Percentiles rank a stretch among this genome's conserved stretches.
These are phyloP conservation scores for Blumeriella jaapii DNA, from an alignment of 2,329 filamentous ascomycete genomes.

Conservation along the genomic window DNA sequence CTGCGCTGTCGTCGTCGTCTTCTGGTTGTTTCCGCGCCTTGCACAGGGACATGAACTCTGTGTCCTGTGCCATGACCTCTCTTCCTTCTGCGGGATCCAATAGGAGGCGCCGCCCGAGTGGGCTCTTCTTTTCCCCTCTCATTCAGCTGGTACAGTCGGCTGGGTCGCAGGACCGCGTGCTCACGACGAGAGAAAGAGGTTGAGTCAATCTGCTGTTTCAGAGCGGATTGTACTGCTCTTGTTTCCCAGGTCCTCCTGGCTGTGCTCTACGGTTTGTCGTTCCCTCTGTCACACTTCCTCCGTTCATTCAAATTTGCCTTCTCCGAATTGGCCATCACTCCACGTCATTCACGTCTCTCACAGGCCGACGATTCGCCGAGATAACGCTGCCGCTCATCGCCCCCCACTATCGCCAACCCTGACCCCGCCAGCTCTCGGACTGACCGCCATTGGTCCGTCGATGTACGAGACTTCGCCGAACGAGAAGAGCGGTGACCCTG, in stretches of 20 bases:
- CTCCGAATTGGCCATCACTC: not conserved
- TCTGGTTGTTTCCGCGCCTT: no score
- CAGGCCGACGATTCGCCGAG: not conserved
- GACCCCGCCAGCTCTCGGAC: not conserved
- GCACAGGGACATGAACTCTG: no score
- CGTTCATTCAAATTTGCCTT: not conserved
- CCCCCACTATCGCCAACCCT: not conserved
- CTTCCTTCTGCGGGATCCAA: not conserved
- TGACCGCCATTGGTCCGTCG: not conserved
- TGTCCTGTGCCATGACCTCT: not conserved
- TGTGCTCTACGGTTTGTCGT: not conserved
- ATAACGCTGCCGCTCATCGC: not conserved
- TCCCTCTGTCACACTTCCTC: not conserved
- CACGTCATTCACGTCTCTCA: not conserved
- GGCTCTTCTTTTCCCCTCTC: slow-evolving; percentile 1
- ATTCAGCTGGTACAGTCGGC: not conserved
- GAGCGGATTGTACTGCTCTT: not conserved
- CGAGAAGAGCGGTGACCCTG: not conserved
- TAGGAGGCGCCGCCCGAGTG: not conserved
- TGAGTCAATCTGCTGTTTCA: not conserved
- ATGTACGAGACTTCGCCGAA: not conserved
- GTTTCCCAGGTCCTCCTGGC: not conserved
- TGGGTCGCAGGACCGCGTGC: not conserved
- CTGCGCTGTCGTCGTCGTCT: not conserved
- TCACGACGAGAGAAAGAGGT: not conserved